phyloP scores from a whole-genome alignment of 1,284 basidiomycete genomes.

The Ustilago esculenta region DNA sequence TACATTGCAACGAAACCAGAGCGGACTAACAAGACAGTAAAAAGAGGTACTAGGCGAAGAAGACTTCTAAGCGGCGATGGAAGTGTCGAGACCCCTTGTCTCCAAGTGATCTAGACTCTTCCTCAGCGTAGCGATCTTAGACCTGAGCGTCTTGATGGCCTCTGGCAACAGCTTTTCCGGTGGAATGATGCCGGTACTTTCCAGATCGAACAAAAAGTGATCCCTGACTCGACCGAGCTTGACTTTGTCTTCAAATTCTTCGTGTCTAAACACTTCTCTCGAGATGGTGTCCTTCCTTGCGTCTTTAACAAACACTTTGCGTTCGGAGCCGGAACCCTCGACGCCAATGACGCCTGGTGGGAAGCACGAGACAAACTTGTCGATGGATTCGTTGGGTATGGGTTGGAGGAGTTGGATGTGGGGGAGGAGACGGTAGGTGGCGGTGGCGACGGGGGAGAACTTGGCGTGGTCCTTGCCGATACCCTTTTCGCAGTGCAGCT shows the following conservation, averaged over 20 bases:
- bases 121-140: constrained; percentile 74
- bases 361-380: constrained; percentile 89
- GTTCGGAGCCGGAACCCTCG: constrained; percentile 71
- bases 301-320: constrained; percentile 75
- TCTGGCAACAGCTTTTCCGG: constrained; percentile 87
- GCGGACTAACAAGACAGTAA: neutral
- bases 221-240: constrained; percentile 87
- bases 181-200: constrained; percentile 86
- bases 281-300: constrained; percentile 87
- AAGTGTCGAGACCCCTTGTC: constrained; percentile 31
- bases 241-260: constrained; percentile 87
- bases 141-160: constrained; percentile 82
- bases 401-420: constrained; percentile 82
- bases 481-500: constrained; percentile 92
- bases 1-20: constrained; percentile 13
- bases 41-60: no score
- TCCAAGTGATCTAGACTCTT: constrained; percentile 57
- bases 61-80: constrained; percentile 23
- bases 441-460: constrained; percentile 82
- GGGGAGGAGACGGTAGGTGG: constrained; percentile 91
- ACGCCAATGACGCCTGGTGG: constrained; percentile 86
- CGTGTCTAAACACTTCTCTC: constrained; percentile 89
- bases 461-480: constrained; percentile 98
- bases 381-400: constrained; percentile 72
- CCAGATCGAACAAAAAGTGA: constrained; percentile 91